These are phyloP conservation scores for Trichoderma sp. DNA, from an alignment of 2,329 filamentous ascomycete species.

Conservation along the genomic window DNA sequence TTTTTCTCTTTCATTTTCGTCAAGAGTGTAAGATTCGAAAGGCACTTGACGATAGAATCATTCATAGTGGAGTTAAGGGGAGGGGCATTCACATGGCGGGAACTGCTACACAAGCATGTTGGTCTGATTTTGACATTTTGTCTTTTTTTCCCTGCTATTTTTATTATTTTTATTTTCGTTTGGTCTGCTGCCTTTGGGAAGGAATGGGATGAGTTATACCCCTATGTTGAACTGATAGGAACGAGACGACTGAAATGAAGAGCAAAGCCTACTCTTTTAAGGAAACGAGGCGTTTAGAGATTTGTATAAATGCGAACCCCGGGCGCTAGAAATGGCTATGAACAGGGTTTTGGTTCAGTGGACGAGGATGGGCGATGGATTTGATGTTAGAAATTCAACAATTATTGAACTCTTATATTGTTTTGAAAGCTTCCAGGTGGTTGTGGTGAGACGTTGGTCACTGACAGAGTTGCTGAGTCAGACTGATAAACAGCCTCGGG, in stretches of 20 bases:
- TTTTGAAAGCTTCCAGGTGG: neutral
- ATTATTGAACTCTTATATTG: neutral
- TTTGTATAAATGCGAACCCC: conserved; percentile 5
- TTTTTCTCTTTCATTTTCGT: neutral
- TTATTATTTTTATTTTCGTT: neutral
- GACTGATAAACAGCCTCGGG: neutral
- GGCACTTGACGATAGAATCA: conserved; percentile 12
- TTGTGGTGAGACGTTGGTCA: neutral
- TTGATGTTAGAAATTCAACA: neutral
- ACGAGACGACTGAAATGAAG: conserved; percentile 17
- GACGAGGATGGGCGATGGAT: neutral
- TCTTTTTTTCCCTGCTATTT: neutral
- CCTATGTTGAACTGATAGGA: conserved; percentile 18
- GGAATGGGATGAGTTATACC: conserved; percentile 18
- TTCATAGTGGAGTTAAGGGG: conserved; percentile 9
- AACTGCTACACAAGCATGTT: conserved; percentile 14
- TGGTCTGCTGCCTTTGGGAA: conserved; percentile 1
- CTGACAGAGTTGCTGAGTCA: neutral
- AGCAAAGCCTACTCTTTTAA: conserved; percentile 4
- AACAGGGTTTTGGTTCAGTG: neutral
- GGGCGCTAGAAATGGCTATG: conserved; percentile 3
- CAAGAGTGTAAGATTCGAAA: neutral
- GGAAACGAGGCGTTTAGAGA: conserved; percentile 9
- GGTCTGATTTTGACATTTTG: neutral
- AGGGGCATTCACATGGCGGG: conserved; percentile 8